Evolutionary conservation across 2,329 filamentous ascomycete species (phyloP).

Genomic region (Alternaria viburni): DNA sequence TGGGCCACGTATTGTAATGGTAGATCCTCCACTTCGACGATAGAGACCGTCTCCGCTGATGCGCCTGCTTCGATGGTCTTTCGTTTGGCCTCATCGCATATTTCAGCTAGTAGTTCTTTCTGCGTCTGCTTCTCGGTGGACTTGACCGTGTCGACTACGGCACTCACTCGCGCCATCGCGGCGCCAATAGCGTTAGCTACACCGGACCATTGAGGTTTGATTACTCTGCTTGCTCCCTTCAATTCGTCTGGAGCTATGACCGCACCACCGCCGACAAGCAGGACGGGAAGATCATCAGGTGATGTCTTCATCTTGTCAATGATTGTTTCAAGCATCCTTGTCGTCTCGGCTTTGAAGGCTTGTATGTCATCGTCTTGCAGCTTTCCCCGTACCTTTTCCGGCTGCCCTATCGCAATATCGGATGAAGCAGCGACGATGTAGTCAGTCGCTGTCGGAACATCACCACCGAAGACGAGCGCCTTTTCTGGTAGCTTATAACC

Average conservation of each 20-base stretch:
- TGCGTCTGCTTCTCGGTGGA: slow-evolving; percentile 44
- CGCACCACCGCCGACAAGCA: slow-evolving; percentile 69
- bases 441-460: slow-evolving; percentile 66
- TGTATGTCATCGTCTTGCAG: slow-evolving; percentile 45
- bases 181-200: slow-evolving; percentile 71
- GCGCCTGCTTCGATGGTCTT: slow-evolving; percentile 50
- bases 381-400: slow-evolving; percentile 44
- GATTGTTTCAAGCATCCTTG: slow-evolving; percentile 60
- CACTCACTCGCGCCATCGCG: slow-evolving; percentile 65
- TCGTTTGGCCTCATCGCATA: slow-evolving; percentile 47
- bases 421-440: slow-evolving; percentile 50
- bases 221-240: slow-evolving; percentile 61
- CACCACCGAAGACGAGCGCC: slow-evolving; percentile 63
- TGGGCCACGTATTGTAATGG: slow-evolving; percentile 63
- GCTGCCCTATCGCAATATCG: slow-evolving; percentile 53
- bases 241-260: slow-evolving; percentile 64
- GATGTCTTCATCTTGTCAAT: slow-evolving; percentile 70
- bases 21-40: slow-evolving; percentile 54
- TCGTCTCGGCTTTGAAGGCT: slow-evolving; percentile 52
- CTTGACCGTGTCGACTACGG: slow-evolving; percentile 50
- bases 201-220: slow-evolving; percentile 63
- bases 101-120: slow-evolving; percentile 45
- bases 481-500: slow-evolving; percentile 63
- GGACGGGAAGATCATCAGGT: slow-evolving; percentile 63
- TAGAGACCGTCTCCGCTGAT: slow-evolving; percentile 34